Evolutionary conservation across 495 filamentous ascomycete genomes (phyloP).

Genomic region (Talaromyces borbonicus): DNA sequence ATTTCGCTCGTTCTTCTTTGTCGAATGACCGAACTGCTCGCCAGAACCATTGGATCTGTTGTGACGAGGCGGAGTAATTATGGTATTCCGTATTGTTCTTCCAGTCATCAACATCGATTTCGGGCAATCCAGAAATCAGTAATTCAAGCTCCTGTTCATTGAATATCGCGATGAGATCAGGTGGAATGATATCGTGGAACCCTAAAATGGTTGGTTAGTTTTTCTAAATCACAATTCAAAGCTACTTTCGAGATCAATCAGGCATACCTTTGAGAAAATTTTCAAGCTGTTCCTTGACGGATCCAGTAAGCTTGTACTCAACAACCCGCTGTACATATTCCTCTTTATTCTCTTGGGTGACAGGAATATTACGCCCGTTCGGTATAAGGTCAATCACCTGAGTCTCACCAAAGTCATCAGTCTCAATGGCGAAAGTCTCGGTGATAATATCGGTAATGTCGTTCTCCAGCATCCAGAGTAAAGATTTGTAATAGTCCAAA

Average conservation of each 20-base stretch:
- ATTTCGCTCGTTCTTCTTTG: conserved; percentile 96
- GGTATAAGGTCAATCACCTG: conserved; percentile 79
- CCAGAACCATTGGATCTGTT: conserved; percentile 99
- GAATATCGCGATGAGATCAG: conserved; percentile 93
- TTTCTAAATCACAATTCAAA: conserved; percentile 1
- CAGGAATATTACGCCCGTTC: conserved; percentile 81
- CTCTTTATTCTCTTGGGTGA: conserved; percentile 97
- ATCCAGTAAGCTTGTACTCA: conserved; percentile 85
- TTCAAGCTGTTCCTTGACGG: conserved; percentile 89
- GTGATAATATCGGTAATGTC: conserved; percentile 98
- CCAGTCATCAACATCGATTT: conserved; percentile 98
- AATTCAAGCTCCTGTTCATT: conserved; percentile 97
- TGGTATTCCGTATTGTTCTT: conserved; percentile 98
- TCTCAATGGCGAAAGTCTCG: conserved; percentile 92
- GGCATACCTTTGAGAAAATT: conserved; percentile 80
- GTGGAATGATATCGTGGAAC: conserved; percentile 96
- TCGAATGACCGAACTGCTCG: conserved; percentile 95
- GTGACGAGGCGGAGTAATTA: conserved; percentile 88
- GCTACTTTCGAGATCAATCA: neutral
- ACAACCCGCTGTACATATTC: conserved; percentile 90
- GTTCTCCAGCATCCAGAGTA: conserved; percentile 97
- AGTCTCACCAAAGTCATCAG: conserved; percentile 83
- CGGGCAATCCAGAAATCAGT: conserved; percentile 91
- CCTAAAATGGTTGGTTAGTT: conserved; percentile 39
- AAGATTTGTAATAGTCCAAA: conserved; percentile 97